Evolutionary conservation across 768 basidiomycete genomes (phyloP).

Genomic region (Chiua virens): DNA sequence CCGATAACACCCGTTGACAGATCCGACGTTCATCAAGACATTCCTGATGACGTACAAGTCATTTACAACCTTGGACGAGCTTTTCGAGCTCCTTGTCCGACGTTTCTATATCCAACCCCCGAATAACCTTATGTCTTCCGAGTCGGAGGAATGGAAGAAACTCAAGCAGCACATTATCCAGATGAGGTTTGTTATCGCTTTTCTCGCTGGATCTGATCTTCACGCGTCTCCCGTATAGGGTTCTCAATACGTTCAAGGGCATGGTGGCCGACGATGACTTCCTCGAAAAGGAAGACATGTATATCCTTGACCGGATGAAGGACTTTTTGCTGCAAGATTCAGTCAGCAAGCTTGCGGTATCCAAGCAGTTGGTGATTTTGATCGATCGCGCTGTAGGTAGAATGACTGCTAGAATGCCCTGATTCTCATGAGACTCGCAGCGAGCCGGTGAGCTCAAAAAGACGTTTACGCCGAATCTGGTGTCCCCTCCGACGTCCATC

Average conservation of each 20-base stretch:
- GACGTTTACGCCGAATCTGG: constrained; percentile 51
- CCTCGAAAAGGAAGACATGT: constrained; percentile 82
- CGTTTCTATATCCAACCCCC: constrained; percentile 83
- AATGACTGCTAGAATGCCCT: background rate
- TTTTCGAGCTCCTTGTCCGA: constrained; percentile 77
- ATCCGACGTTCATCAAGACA: constrained; percentile 78
- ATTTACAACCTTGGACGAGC: constrained; percentile 79
- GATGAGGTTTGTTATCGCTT: constrained; percentile 60
- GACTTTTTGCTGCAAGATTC: constrained; percentile 71
- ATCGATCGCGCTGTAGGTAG: constrained; percentile 78
- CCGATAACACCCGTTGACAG: constrained; percentile 34
- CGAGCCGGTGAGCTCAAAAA: constrained; percentile 59
- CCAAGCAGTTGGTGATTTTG: constrained; percentile 69
- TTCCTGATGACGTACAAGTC: constrained; percentile 97
- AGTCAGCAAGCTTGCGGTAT: constrained; percentile 62
- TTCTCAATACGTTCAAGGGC: constrained; percentile 86
- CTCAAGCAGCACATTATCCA: constrained; percentile 87
- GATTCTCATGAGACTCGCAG: constrained; percentile 28
- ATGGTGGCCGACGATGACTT: constrained; percentile 85
- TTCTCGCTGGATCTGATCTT: background rate
- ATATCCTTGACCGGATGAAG: constrained; percentile 79
- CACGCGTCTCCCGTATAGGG: constrained; percentile 37
- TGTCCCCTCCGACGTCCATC: constrained; percentile 74
- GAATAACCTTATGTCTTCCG: constrained; percentile 53
- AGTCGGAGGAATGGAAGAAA: constrained; percentile 78